A percentile compares a stretch with the other conserved stretches of the same genome.
These are phyloP conservation scores for Gossypium mustelinum DNA, from an alignment of 345 rosid genomes.

Conservation along the genomic window DNA sequence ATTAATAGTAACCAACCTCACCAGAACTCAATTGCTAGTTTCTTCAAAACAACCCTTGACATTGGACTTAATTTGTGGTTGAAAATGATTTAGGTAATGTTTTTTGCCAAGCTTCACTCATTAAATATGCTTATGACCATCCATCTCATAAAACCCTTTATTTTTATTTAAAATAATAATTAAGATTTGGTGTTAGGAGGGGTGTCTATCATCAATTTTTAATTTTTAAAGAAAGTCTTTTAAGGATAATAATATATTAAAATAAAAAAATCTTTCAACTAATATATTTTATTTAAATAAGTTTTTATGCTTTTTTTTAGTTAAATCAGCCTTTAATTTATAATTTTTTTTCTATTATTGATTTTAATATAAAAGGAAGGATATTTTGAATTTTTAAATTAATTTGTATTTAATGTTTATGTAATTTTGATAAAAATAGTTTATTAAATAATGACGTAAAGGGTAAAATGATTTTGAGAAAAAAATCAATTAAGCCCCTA, in stretches of 20 bases:
- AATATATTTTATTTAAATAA: too few relatives aligned
- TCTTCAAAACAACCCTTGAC: neutral
- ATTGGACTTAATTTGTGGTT: neutral
- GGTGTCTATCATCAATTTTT: neutral
- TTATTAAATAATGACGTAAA: too few relatives aligned
- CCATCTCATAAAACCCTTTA: neutral
- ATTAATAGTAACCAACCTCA: neutral
- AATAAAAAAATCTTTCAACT: too few relatives aligned
- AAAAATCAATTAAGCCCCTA: too few relatives aligned
- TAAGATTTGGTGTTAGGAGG: neutral
- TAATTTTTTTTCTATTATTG: neutral
- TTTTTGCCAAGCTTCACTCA: neutral
- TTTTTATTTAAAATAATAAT: neutral
- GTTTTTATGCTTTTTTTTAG: too few relatives aligned
- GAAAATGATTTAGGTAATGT: neutral
- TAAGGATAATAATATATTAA: too few relatives aligned
- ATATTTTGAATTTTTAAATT: too few relatives aligned
- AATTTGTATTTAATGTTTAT: too few relatives aligned
- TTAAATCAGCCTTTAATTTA: neutral
- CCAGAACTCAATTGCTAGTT: conserved; percentile 2
- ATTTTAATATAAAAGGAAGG: too few relatives aligned
- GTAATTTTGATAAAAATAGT: too few relatives aligned
- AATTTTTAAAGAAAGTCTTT: too few relatives aligned
- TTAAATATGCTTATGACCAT: neutral
- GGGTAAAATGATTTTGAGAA: too few relatives aligned